Percentiles rank a stretch among this genome's conserved stretches.
These are phyloP conservation scores for Conticribra guillardii DNA, from an alignment of 108 stramenopile species.

Conservation along the genomic window DNA sequence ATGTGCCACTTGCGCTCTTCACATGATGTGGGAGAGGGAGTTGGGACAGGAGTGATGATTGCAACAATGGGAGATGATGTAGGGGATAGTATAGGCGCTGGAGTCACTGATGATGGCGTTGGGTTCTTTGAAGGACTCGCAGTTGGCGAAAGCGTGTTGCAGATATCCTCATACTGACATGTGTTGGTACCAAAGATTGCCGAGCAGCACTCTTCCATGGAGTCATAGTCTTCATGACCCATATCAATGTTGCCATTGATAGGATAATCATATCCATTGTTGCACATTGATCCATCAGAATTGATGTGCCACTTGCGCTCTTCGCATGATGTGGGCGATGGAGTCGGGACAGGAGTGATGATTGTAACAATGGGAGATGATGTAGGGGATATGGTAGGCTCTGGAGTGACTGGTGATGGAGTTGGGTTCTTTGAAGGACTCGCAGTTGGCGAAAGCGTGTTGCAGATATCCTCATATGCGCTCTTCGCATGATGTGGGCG, in stretches of 20 bases:
- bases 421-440: no score
- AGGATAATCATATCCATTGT: constrained; percentile 8
- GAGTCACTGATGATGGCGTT: neutral
- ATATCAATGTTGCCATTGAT: neutral
- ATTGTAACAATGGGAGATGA: neutral
- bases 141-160: constrained; percentile 1
- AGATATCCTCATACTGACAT: constrained; percentile 11
- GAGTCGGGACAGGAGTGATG: neutral
- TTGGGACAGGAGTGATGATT: neutral
- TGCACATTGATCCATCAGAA: constrained; percentile 10
- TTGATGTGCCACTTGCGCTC: constrained; percentile 15
- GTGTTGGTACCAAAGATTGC: constrained; percentile 2
- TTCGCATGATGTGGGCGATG: constrained; percentile 3
- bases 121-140: neutral
- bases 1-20: constrained; percentile 13
- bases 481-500: no score
- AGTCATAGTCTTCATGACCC: constrained; percentile 1
- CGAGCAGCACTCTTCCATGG: constrained; percentile 15
- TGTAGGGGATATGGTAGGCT: neutral
- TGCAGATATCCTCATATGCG: no score
- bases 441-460: no score
- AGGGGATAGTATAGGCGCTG: constrained; percentile 2
- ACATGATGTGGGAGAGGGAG: neutral
- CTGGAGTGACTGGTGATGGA: no score
- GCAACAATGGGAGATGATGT: neutral